A percentile compares a stretch with the other conserved stretches of the same genome.
phyloP scores from a whole-genome alignment of 1,139 yeast species.

The Scheffersomyces titani region DNA sequence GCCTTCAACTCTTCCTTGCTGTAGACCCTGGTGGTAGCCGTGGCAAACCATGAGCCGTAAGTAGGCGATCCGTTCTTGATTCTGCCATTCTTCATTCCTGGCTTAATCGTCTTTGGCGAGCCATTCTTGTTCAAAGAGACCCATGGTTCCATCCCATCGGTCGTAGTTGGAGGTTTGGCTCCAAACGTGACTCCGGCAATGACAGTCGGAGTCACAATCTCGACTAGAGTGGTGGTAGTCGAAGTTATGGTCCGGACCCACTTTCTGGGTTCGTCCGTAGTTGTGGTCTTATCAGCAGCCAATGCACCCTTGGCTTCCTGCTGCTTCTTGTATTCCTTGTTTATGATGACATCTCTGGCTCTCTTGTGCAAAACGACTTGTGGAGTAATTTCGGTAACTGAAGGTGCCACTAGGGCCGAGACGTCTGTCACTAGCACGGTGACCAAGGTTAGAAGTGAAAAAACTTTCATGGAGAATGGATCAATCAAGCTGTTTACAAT shows the following conservation, averaged over 20 bases:
- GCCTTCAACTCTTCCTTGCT: slow-evolving; percentile 65
- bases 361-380: slow-evolving; percentile 25
- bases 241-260: slow-evolving; percentile 74
- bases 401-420: slow-evolving; percentile 3
- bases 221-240: slow-evolving; percentile 40
- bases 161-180: slow-evolving; percentile 67
- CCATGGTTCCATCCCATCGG: slow-evolving; percentile 81
- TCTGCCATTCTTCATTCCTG: slow-evolving; percentile 70
- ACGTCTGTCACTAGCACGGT: slow-evolving; percentile 4
- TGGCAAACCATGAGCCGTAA: slow-evolving; percentile 75
- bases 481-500: not conserved
- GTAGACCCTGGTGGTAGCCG: slow-evolving; percentile 59
- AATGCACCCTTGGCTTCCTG: slow-evolving; percentile 20
- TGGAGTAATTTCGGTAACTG: slow-evolving; percentile 3
- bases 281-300: slow-evolving; percentile 10
- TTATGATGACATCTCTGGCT: slow-evolving; percentile 37
- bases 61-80: slow-evolving; percentile 69
- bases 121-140: slow-evolving; percentile 75
- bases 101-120: slow-evolving; percentile 74
- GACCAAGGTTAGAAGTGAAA: slow-evolving; percentile 4
- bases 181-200: slow-evolving; percentile 80
- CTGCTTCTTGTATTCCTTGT: slow-evolving; percentile 40
- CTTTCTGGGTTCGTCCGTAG: slow-evolving; percentile 44
- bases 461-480: slow-evolving; percentile 7
- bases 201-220: slow-evolving; percentile 78